phyloP scores from a whole-genome alignment of 768 basidiomycete genomes.

The Suillus decipiens region DNA sequence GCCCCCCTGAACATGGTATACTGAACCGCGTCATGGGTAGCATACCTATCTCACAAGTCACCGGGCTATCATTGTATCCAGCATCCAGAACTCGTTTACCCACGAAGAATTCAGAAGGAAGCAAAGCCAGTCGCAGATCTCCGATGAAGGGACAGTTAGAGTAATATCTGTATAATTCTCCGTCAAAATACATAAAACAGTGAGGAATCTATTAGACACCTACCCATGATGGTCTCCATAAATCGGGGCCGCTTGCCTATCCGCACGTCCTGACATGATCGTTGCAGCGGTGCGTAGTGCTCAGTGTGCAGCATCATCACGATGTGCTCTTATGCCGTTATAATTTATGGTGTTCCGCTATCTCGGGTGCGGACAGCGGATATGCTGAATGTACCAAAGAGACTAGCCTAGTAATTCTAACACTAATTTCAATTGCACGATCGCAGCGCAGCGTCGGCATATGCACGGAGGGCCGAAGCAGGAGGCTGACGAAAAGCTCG shows the following conservation, averaged over 20 bases:
- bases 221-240: conserved; percentile 80
- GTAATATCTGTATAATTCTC: conserved; percentile 58
- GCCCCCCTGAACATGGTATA: conserved; percentile 48
- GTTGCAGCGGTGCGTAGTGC: no score
- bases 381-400: no score
- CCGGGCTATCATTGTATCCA: conserved; percentile 85
- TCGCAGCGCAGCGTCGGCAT: no score
- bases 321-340: neutral
- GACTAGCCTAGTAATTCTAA: no score
- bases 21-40: neutral
- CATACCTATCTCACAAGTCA: conserved; percentile 84
- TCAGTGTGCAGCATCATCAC: neutral
- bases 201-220: conserved; percentile 9
- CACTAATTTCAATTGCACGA: no score
- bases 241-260: conserved; percentile 36
- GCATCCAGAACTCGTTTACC: conserved; percentile 73
- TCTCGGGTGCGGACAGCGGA: neutral
- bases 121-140: conserved; percentile 66
- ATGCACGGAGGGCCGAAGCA: no score
- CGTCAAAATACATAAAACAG: neutral
- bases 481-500: no score
- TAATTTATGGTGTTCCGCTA: neutral
- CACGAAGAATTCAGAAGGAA: conserved; percentile 55
- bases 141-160: conserved; percentile 60
- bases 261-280: neutral